Percentiles rank a stretch among this genome's conserved stretches.
These are phyloP conservation scores for Clarireedia sp. DNA, from an alignment of 2,329 filamentous ascomycete genomes.

Conservation along the genomic window DNA sequence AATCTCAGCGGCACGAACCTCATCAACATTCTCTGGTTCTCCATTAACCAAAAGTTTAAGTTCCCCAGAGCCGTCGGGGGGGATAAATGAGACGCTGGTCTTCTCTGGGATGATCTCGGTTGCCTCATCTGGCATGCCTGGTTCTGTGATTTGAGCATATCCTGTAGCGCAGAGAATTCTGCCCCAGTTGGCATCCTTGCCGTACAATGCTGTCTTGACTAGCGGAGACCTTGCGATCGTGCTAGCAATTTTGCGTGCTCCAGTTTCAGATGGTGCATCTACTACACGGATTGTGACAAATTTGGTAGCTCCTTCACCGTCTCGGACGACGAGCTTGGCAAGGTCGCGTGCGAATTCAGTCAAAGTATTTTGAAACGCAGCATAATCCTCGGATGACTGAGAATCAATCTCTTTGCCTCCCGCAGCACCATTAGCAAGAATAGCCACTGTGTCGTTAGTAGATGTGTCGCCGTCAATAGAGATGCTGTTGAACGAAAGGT, in stretches of 20 bases:
- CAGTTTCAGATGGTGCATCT: constrained; percentile 60
- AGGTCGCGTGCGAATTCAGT: constrained; percentile 74
- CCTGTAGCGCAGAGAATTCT: constrained; percentile 92
- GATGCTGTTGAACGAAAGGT: constrained; percentile 91
- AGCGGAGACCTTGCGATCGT: constrained; percentile 86
- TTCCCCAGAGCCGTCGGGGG: constrained; percentile 67
- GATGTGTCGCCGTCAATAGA: constrained; percentile 95
- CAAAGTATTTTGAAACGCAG: constrained; percentile 62
- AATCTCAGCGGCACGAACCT: constrained; percentile 68
- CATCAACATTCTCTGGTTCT: constrained; percentile 72
- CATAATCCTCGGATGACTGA: constrained; percentile 52
- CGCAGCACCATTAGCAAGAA: constrained; percentile 92
- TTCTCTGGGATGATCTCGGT: constrained; percentile 57
- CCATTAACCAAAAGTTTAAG: constrained; percentile 70
- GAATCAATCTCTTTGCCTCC: constrained; percentile 58
- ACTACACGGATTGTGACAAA: constrained; percentile 88
- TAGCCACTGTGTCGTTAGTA: constrained; percentile 90
- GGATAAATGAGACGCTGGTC: constrained; percentile 73
- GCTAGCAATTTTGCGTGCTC: constrained; percentile 72
- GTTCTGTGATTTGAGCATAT: constrained; percentile 60
- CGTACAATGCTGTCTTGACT: constrained; percentile 95
- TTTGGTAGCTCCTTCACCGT: constrained; percentile 96
- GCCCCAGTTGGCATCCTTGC: constrained; percentile 97
- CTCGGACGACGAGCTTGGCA: constrained; percentile 86
- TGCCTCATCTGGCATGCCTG: constrained; percentile 47